These are phyloP conservation scores for Hemisphaericaspora subhashii DNA, from an alignment of 1,139 yeast genomes.

Conservation along the genomic window DNA sequence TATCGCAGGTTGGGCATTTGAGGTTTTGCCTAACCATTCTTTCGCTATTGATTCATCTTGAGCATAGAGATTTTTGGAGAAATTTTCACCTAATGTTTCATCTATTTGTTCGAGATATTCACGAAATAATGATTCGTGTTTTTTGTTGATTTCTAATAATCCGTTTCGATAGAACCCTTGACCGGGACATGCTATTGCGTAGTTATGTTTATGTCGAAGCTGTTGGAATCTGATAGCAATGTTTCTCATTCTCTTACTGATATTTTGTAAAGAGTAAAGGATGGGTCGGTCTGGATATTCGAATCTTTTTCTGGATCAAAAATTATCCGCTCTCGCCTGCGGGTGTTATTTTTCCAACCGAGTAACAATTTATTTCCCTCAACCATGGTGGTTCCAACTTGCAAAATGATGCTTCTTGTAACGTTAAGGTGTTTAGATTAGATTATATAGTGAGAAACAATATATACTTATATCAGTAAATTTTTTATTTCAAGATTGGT, in stretches of 20 bases:
- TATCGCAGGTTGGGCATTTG: constrained; percentile 65
- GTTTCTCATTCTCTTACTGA: background rate
- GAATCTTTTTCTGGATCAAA: no score
- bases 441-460: constrained; percentile 1
- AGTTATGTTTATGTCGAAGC: constrained; percentile 8
- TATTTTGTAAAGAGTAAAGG: background rate
- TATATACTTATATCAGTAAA: constrained; percentile 5
- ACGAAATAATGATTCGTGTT: constrained; percentile 17
- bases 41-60: constrained; percentile 11
- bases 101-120: constrained; percentile 48
- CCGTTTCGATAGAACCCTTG: constrained; percentile 38
- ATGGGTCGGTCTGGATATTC: background rate
- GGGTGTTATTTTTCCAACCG: no score
- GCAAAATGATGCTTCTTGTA: no score
- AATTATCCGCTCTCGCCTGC: no score
- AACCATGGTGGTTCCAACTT: no score
- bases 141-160: constrained; percentile 26
- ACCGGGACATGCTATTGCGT: constrained; percentile 44
- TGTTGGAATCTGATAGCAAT: constrained; percentile 3
- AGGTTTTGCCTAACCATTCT: constrained; percentile 35
- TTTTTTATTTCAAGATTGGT: background rate
- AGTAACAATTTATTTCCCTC: no score
- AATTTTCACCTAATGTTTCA: constrained; percentile 59
- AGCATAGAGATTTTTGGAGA: constrained; percentile 27
- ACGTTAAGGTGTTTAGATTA: no score